Evolutionary conservation across 345 rosid species (phyloP).

Genomic region (Eucalyptus coolabah): DNA sequence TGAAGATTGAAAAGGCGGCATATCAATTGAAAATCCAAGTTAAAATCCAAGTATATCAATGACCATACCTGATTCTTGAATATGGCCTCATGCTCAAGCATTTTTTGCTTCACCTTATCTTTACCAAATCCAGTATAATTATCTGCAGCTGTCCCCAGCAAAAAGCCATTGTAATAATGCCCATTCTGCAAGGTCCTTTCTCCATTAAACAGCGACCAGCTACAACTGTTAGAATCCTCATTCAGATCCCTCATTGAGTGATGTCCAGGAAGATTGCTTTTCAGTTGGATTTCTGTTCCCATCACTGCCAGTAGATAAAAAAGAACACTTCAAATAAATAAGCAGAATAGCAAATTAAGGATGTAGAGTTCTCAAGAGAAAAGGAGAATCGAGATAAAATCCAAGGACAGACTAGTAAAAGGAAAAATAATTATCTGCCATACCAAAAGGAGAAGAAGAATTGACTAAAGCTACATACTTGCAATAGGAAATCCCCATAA

Average conservation of each 20-base stretch:
- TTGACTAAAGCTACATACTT: background rate
- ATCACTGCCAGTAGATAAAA: slow-evolving; percentile 32
- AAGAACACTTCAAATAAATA: background rate
- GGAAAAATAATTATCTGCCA: background rate
- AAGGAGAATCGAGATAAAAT: background rate
- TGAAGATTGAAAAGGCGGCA: background rate
- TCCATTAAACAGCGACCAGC: slow-evolving; percentile 46
- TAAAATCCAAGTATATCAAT: background rate
- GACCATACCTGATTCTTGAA: slow-evolving; percentile 67
- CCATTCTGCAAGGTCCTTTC: slow-evolving; percentile 40
- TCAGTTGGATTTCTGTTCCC: slow-evolving; percentile 71
- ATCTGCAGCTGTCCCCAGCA: slow-evolving; percentile 32
- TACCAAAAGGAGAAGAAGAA: background rate
- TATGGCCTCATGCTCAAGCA: slow-evolving; percentile 82
- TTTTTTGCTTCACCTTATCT: slow-evolving; percentile 54
- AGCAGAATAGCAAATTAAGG: background rate
- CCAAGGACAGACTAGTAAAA: background rate
- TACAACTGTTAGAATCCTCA: slow-evolving; percentile 55
- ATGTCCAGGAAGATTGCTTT: slow-evolving; percentile 60
- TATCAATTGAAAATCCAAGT: background rate
- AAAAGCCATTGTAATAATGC: slow-evolving; percentile 39
- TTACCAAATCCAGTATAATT: slow-evolving; percentile 37
- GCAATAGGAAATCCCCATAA: background rate
- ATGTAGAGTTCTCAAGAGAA: background rate
- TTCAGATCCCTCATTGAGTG: slow-evolving; percentile 71